phyloP scores from a whole-genome alignment of 257 asterid genomes.

The Datura wrightii region DNA sequence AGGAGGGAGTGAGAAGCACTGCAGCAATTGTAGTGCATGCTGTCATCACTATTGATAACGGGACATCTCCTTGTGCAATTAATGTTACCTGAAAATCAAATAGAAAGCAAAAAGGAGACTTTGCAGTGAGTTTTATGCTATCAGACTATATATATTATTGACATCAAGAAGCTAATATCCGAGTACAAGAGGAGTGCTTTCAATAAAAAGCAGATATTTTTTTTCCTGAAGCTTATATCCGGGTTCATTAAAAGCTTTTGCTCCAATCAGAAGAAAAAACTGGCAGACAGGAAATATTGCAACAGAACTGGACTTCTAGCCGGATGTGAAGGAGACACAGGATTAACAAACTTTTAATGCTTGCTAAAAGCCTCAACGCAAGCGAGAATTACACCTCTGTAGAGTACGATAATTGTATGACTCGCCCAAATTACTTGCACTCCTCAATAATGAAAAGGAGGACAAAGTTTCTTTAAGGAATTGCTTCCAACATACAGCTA shows the following conservation, averaged over 20 bases:
- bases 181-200: slow-evolving; percentile 18
- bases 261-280: slow-evolving; percentile 7
- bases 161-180: not conserved
- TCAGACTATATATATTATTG: not conserved
- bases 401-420: not conserved
- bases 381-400: not conserved
- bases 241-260: not conserved
- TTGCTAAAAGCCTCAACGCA: not conserved
- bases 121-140: not conserved
- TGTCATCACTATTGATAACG: slow-evolving; percentile 88
- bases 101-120: slow-evolving; percentile 43
- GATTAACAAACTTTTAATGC: not conserved
- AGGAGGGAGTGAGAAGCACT: slow-evolving; percentile 79
- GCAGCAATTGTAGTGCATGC: slow-evolving; percentile 87
- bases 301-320: not conserved
- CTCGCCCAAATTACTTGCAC: not conserved
- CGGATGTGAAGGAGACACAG: not conserved
- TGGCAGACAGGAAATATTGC: not conserved
- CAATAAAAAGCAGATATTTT: not conserved
- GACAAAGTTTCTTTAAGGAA: not conserved
- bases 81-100: slow-evolving; percentile 85
- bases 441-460: not conserved
- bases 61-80: slow-evolving; percentile 91
- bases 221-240: too few relatives aligned
- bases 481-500: not conserved